Percentiles rank a stretch among this genome's conserved stretches.
phyloP scores from a whole-genome alignment of 345 rosid genomes.

The Arabis alpina region DNA sequence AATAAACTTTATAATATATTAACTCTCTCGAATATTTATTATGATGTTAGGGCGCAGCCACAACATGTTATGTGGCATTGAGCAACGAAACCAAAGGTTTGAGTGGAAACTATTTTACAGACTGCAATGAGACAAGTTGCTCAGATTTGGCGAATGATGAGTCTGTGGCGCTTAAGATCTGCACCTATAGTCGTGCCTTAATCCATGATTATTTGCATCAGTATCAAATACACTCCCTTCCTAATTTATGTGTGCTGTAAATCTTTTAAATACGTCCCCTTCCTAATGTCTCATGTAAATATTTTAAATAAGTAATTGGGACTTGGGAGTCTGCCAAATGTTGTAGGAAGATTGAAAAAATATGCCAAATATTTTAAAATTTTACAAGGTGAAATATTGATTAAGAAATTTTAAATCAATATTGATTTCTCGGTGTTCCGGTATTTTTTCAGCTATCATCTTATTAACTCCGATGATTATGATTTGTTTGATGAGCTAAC shows the following conservation, averaged over 20 bases:
- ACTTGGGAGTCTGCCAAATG: too few species aligned
- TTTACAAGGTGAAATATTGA: too few species aligned
- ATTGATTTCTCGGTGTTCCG: too few species aligned
- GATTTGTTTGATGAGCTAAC: too few species aligned
- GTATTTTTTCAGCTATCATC: too few species aligned
- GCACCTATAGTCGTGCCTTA: constrained; percentile 53
- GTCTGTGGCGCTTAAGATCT: constrained; percentile 60
- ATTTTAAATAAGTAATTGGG: neutral
- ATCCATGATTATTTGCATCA: constrained; percentile 41
- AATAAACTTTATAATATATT: neutral
- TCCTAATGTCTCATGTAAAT: constrained; percentile 33
- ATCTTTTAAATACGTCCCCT: constrained; percentile 17
- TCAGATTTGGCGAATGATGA: constrained; percentile 83
- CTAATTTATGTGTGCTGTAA: constrained; percentile 28
- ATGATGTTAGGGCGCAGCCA: constrained; percentile 78
- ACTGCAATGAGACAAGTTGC: constrained; percentile 75
- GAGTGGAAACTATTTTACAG: constrained; percentile 83
- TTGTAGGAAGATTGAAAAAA: too few species aligned
- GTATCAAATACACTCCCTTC: constrained; percentile 13
- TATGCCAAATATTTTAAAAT: too few species aligned
- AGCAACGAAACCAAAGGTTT: constrained; percentile 62
- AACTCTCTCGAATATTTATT: neutral
- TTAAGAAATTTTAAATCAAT: too few species aligned
- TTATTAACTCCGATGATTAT: too few species aligned
- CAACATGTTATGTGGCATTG: constrained; percentile 89